These are phyloP conservation scores for Cryptosporidium parvum DNA, from an alignment of 169 alveolate species.

Conservation along the genomic window DNA sequence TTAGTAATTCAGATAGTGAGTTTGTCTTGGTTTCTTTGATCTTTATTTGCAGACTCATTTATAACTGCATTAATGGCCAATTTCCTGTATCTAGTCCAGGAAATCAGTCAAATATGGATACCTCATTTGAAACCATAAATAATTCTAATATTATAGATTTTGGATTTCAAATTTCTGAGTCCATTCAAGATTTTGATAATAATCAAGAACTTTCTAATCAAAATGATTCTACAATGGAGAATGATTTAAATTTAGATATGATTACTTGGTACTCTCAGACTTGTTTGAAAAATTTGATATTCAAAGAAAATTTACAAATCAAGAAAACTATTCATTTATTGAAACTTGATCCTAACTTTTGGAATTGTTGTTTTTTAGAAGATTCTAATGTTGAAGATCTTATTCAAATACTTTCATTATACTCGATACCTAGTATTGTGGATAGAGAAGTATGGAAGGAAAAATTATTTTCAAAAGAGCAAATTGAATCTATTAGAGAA, in stretches of 20 bases:
- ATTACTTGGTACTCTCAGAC: constrained; percentile 43
- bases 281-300: not conserved
- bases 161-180: constrained; percentile 50
- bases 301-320: not conserved
- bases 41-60: constrained; percentile 53
- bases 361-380: constrained; percentile 55
- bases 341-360: constrained; percentile 48
- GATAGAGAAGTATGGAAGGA: constrained; percentile 61
- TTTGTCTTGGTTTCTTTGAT: constrained; percentile 19
- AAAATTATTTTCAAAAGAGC: constrained; percentile 11
- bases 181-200: not conserved
- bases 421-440: not conserved
- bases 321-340: constrained; percentile 6
- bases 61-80: constrained; percentile 10
- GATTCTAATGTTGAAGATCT: not conserved
- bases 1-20: not conserved
- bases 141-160: constrained; percentile 17
- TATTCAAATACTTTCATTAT: not conserved
- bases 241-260: not conserved
- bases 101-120: not conserved
- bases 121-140: not conserved
- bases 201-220: not conserved
- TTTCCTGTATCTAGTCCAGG: not conserved
- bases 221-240: not conserved
- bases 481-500: constrained; percentile 2